These are phyloP conservation scores for Cystofilobasidium ferigula DNA, from an alignment of 768 basidiomycete genomes.

Conservation along the genomic window DNA sequence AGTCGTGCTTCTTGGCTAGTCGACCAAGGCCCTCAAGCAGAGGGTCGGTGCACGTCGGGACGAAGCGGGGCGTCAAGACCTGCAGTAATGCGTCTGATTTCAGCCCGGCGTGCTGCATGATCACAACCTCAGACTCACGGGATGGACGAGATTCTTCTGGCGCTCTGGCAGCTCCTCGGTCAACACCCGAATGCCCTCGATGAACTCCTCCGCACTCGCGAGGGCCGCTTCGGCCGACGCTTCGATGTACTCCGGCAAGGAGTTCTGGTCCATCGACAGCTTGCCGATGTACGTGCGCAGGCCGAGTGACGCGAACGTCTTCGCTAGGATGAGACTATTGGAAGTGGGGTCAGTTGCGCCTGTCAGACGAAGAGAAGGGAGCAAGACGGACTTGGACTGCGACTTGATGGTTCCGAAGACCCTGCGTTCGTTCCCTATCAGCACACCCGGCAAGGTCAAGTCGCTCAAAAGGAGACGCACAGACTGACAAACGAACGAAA, in stretches of 20 bases:
- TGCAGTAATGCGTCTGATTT: no score
- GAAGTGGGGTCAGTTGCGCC: neutral
- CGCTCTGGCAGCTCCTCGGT: slow-evolving; percentile 40
- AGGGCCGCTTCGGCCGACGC: slow-evolving; percentile 43
- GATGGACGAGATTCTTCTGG: slow-evolving; percentile 53
- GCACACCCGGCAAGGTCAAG: no score
- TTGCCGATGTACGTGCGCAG: slow-evolving; percentile 78
- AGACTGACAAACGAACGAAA: neutral
- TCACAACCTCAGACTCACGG: no score
- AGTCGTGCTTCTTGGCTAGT: slow-evolving; percentile 44
- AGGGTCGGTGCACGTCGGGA: slow-evolving; percentile 72
- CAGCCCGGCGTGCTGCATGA: no score
- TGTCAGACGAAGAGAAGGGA: neutral
- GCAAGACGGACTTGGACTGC: slow-evolving; percentile 59
- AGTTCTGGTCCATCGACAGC: slow-evolving; percentile 75
- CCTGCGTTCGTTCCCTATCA: no score
- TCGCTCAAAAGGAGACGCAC: no score
- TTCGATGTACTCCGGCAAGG: slow-evolving; percentile 61
- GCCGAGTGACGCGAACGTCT: slow-evolving; percentile 59
- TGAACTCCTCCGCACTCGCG: slow-evolving; percentile 49
- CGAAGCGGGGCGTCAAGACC: slow-evolving; percentile 73
- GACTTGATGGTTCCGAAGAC: slow-evolving; percentile 51
- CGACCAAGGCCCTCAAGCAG: slow-evolving; percentile 54
- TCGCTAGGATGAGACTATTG: slow-evolving; percentile 62
- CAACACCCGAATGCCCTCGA: slow-evolving; percentile 44